phyloP scores from a whole-genome alignment of 306 rosid genomes.

The Cicer judaicum region DNA sequence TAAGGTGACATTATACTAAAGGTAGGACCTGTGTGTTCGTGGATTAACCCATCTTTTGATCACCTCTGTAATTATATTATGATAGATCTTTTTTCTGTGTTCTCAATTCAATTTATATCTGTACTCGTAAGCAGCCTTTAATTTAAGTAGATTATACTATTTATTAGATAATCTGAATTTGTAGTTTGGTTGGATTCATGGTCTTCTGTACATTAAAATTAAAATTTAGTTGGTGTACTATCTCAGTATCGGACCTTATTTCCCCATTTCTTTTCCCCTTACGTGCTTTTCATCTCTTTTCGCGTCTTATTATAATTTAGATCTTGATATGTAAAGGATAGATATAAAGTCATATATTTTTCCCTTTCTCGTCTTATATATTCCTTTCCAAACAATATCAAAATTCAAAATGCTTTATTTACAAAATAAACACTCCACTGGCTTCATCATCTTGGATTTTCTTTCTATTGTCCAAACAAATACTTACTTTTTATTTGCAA shows the following conservation, averaged over 20 bases:
- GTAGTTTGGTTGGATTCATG: neutral
- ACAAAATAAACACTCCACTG: slow-evolving; percentile 1
- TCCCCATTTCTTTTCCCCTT: slow-evolving; percentile 18
- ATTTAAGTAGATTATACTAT: neutral
- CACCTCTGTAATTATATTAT: neutral
- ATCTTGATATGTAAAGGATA: slow-evolving; percentile 16
- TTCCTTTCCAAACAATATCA: slow-evolving; percentile 21
- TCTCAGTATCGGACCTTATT: neutral
- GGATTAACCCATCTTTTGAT: neutral
- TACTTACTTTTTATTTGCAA: slow-evolving; percentile 10
- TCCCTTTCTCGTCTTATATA: neutral
- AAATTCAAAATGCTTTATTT: slow-evolving; percentile 20
- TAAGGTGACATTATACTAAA: too few relatives aligned
- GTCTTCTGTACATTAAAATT: too few relatives aligned
- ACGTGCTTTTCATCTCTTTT: slow-evolving; percentile 1
- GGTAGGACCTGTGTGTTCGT: too few relatives aligned
- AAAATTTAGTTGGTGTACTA: neutral
- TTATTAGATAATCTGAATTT: slow-evolving; percentile 5
- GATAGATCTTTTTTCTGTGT: neutral
- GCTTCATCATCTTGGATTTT: slow-evolving; percentile 33
- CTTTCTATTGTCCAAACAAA: slow-evolving; percentile 24
- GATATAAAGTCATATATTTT: slow-evolving; percentile 15
- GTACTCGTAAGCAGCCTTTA: neutral
- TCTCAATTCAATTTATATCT: neutral
- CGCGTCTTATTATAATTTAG: slow-evolving; percentile 5